These are phyloP conservation scores for Reutealis trisperma DNA, from an alignment of 345 rosid genomes.

Conservation along the genomic window DNA sequence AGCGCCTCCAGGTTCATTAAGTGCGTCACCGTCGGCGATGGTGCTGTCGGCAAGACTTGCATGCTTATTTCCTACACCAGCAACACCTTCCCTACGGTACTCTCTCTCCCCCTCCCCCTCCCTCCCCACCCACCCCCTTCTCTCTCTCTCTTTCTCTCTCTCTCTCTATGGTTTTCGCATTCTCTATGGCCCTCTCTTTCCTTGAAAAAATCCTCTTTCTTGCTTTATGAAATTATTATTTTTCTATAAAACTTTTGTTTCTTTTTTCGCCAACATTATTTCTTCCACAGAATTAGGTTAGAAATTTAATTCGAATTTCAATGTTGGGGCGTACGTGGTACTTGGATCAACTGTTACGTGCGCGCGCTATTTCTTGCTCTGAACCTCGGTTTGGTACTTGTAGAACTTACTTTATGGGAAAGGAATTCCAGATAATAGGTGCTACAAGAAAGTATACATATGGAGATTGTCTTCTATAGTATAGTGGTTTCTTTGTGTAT, in stretches of 20 bases:
- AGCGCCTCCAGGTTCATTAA: constrained; percentile 84
- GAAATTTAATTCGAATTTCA: not conserved
- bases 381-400: not conserved
- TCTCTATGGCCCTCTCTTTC: not conserved
- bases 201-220: not conserved
- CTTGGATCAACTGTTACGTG: not conserved
- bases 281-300: not conserved
- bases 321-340: not conserved
- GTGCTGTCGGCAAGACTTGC: constrained; percentile 88
- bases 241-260: not conserved
- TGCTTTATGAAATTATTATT: not conserved
- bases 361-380: not conserved
- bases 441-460: not conserved
- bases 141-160: constrained; percentile 3
- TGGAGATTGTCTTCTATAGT: not conserved
- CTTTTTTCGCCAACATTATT: not conserved
- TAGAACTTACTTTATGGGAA: not conserved
- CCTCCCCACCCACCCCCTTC: too few relatives aligned
- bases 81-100: constrained; percentile 89
- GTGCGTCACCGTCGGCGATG: constrained; percentile 91
- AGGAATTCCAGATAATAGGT: not conserved
- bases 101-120: not conserved
- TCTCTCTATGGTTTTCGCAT: not conserved
- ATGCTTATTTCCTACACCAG: constrained; percentile 87
- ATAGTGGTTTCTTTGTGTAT: not conserved